These are phyloP conservation scores for Dissophora ornata DNA, from an alignment of 192 early-diverging fungal genomes.

Conservation along the genomic window DNA sequence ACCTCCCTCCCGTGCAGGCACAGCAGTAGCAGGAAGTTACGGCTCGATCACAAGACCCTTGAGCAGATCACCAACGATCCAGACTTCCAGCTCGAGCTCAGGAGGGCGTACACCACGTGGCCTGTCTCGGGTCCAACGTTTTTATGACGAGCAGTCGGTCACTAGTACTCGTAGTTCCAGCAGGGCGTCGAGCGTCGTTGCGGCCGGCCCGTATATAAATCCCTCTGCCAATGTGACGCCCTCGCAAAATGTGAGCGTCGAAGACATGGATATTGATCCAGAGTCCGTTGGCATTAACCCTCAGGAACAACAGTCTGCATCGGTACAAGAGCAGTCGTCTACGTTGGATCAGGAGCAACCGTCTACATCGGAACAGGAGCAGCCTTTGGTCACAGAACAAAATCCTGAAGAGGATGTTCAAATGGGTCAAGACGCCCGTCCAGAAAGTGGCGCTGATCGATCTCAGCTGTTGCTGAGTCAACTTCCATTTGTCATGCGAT, in stretches of 20 bases:
- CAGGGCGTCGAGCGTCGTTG: conserved; percentile 39
- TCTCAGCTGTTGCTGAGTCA: conserved; percentile 26
- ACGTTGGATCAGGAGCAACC: too few species aligned
- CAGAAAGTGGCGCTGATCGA: background rate
- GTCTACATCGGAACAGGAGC: too few species aligned
- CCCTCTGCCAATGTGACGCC: background rate
- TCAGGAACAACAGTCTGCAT: background rate
- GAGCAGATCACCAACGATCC: conserved; percentile 17
- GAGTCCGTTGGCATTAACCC: conserved; percentile 18
- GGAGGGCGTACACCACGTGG: conserved; percentile 41
- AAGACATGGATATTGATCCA: conserved; percentile 46
- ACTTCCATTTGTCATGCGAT: conserved; percentile 32
- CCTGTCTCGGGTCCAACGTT: conserved; percentile 40
- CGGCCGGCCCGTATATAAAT: conserved; percentile 7
- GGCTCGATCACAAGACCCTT: conserved; percentile 1
- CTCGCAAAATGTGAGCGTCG: background rate
- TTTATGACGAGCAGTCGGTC: conserved; percentile 50
- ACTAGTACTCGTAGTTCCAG: conserved; percentile 37
- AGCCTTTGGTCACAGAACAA: too few species aligned
- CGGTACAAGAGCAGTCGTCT: background rate
- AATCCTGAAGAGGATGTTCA: too few species aligned
- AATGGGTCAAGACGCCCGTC: background rate
- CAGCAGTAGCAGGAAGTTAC: background rate
- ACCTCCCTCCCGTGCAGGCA: conserved; percentile 17
- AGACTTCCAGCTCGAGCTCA: background rate